Evolutionary conservation across 2,329 filamentous ascomycete genomes (phyloP).

Genomic region (Elsinoe batatas): DNA sequence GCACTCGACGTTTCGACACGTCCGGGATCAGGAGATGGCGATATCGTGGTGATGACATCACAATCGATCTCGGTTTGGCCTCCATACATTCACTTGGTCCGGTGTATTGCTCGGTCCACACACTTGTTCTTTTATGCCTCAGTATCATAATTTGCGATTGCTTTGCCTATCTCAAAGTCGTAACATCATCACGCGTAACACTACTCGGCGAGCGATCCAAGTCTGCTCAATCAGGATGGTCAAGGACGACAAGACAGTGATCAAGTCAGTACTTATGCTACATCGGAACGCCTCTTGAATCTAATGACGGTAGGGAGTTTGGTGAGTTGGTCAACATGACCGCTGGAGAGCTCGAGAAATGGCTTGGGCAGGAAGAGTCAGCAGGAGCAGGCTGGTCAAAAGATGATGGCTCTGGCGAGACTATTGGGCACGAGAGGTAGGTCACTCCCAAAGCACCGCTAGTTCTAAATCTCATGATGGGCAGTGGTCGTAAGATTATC

Average conservation of each 20-base stretch:
- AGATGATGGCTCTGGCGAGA: constrained; percentile 49
- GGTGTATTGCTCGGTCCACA: too few relatives aligned
- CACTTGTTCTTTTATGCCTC: constrained; percentile 41
- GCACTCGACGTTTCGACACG: too few relatives aligned
- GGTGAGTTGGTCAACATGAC: constrained; percentile 59
- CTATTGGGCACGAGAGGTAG: constrained; percentile 51
- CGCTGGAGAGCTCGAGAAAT: constrained; percentile 49
- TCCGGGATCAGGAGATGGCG: too few relatives aligned
- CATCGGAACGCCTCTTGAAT: neutral
- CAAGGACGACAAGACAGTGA: constrained; percentile 43
- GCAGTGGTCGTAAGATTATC: constrained; percentile 53
- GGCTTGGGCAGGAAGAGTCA: constrained; percentile 52
- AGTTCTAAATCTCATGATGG: neutral
- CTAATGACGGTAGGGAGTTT: constrained; percentile 42
- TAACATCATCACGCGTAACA: neutral
- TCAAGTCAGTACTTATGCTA: constrained; percentile 29
- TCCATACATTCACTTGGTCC: too few relatives aligned
- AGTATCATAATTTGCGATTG: constrained; percentile 47
- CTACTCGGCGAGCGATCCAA: constrained; percentile 1
- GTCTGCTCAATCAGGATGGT: constrained; percentile 34
- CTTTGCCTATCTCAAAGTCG: neutral
- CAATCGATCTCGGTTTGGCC: neutral
- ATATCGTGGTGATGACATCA: neutral
- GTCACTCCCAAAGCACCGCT: neutral
- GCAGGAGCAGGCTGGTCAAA: constrained; percentile 51